Conservation (phyloP, 192 early-diverging fungal species). For the Coemansia sp. region DNA sequence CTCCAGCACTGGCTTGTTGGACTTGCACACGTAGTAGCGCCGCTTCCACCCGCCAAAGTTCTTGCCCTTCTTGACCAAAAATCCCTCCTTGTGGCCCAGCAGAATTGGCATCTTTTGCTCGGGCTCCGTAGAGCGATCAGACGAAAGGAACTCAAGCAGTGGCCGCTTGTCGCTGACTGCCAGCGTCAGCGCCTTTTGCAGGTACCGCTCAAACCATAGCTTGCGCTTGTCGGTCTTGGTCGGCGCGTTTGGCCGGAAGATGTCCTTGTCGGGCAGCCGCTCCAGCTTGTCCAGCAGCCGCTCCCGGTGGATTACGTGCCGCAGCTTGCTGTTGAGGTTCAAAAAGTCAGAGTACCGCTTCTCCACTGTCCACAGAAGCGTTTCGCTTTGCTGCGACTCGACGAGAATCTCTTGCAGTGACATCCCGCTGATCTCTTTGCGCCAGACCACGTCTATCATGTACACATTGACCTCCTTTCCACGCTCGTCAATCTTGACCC, state of each 20-base stretch:
- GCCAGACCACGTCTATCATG: constrained; percentile 51
- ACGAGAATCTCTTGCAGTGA: constrained; percentile 52
- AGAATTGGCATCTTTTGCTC: constrained; percentile 54
- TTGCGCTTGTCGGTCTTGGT: constrained; percentile 86
- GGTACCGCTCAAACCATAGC: constrained; percentile 79
- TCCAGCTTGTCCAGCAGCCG: constrained; percentile 60
- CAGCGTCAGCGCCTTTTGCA: constrained; percentile 68
- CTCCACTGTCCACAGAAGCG: constrained; percentile 79
- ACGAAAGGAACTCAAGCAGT: constrained; percentile 76
- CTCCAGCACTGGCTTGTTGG: constrained; percentile 67
- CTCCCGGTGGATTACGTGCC: constrained; percentile 38
- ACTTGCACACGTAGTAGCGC: constrained; percentile 73
- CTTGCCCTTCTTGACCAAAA: constrained; percentile 89
- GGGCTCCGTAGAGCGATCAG: constrained; percentile 60
- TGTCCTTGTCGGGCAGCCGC: constrained; percentile 79
- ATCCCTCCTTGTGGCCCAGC: constrained; percentile 78
- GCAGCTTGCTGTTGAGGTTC: constrained; percentile 75
- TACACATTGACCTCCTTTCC: constrained; percentile 70
- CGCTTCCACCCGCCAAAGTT: constrained; percentile 98
- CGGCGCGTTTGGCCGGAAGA: constrained; percentile 79
- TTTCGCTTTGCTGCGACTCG: constrained; percentile 47
- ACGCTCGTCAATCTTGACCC: constrained; percentile 72
- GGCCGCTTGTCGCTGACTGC: constrained; percentile 61
- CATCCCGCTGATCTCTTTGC: constrained; percentile 40
- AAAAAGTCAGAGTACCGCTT: constrained; percentile 89